These are phyloP conservation scores for Fraxinus ornus DNA, from an alignment of 305 asterid genomes.

Conservation along the genomic window DNA sequence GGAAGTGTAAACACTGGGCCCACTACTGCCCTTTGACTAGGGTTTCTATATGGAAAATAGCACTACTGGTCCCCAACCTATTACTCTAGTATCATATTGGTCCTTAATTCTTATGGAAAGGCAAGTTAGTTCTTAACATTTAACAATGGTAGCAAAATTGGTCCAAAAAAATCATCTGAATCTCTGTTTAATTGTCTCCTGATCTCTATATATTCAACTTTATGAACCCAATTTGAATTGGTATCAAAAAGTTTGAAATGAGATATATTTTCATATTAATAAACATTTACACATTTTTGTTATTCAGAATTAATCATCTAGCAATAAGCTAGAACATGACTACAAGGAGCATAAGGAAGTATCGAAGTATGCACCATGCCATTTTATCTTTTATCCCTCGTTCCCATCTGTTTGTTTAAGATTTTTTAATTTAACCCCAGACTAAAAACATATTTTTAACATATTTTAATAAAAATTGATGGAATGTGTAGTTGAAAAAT, in stretches of 20 bases:
- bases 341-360: background rate
- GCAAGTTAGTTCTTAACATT: background rate
- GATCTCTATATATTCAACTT: background rate
- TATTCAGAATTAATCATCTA: background rate
- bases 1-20: conserved; percentile 23
- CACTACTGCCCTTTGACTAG: conserved; percentile 33
- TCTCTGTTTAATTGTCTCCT: background rate
- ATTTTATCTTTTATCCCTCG: background rate
- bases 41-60: conserved; percentile 2
- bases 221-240: background rate
- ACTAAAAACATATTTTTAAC: too few relatives aligned
- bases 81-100: background rate
- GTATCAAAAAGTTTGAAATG: background rate
- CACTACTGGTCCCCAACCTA: background rate
- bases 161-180: background rate
- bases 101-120: background rate
- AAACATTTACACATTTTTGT: background rate
- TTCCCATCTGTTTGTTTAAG: background rate
- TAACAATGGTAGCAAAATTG: background rate
- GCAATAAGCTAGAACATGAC: background rate
- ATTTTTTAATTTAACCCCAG: background rate
- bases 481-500: too few relatives aligned
- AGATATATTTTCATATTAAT: background rate
- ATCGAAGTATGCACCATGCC: background rate
- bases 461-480: too few relatives aligned